A percentile compares a stretch with the other conserved stretches of the same genome.
Conservation (phyloP, 208 protist species). For the Crithidia acanthocephali region DNA sequence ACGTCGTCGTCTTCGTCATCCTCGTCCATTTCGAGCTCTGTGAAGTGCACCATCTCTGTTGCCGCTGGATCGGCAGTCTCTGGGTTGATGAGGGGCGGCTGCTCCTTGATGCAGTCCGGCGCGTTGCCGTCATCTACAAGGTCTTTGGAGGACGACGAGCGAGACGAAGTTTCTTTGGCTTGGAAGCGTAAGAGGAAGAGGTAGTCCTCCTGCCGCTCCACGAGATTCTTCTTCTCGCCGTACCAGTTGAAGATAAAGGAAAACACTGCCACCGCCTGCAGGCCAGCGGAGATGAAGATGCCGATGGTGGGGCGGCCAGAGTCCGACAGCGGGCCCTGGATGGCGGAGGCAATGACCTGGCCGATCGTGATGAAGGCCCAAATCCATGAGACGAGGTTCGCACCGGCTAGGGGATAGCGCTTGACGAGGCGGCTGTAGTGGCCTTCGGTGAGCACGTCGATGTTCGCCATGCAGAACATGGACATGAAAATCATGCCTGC, state of each 20-base stretch:
- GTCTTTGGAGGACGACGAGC: neutral
- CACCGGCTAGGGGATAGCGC: conserved; percentile 25
- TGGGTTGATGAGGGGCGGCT: neutral
- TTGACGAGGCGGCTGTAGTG: conserved; percentile 52
- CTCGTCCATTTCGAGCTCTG: conserved; percentile 7
- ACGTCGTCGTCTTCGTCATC: conserved; percentile 7
- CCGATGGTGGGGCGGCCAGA: conserved; percentile 24
- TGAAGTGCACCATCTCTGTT: conserved; percentile 7
- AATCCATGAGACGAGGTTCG: conserved; percentile 44
- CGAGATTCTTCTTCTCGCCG: conserved; percentile 41
- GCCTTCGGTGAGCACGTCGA: conserved; percentile 54
- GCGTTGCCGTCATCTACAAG: neutral
- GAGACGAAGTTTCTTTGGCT: neutral
- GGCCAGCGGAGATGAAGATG: conserved; percentile 34
- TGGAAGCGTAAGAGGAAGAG: conserved; percentile 17
- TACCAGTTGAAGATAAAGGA: conserved; percentile 55
- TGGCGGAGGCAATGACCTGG: conserved; percentile 31
- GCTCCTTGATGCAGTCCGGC: neutral
- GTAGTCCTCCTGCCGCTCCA: conserved; percentile 30
- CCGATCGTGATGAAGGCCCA: conserved; percentile 39
- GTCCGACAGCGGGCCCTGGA: conserved; percentile 44
- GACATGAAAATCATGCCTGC: conserved; percentile 42
- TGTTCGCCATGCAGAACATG: conserved; percentile 39
- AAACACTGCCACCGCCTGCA: conserved; percentile 28
- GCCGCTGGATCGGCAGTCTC: neutral